Evolutionary conservation across 169 alveolate species (phyloP).

Genomic region (Plasmodium reichenowi): DNA sequence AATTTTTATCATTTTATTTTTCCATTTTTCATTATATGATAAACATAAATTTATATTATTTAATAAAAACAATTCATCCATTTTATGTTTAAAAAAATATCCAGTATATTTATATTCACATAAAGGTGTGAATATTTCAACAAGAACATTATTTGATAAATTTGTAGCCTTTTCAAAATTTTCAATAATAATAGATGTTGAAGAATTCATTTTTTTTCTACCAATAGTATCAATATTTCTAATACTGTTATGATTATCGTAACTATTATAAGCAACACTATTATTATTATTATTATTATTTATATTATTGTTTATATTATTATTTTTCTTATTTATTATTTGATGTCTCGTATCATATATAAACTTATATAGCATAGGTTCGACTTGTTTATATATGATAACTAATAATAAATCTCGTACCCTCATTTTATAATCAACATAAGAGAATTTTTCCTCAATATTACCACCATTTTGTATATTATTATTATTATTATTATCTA

Average conservation of each 20-base stretch:
- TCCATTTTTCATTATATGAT: slow-evolving; percentile 64
- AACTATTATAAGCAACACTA: no score
- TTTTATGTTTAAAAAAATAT: slow-evolving; percentile 67
- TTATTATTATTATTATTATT: background rate
- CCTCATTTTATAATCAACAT: slow-evolving; percentile 68
- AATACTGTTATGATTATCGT: background rate
- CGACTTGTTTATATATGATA: slow-evolving; percentile 66
- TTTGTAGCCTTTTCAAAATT: slow-evolving; percentile 78
- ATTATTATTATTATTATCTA: no score
- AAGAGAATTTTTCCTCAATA: slow-evolving; percentile 24
- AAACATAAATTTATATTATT: slow-evolving; percentile 42
- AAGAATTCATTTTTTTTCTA: slow-evolving; percentile 52
- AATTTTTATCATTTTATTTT: slow-evolving; percentile 69
- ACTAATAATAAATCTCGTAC: slow-evolving; percentile 69
- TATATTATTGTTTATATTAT: slow-evolving; percentile 1
- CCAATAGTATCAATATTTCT: background rate
- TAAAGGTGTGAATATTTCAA: slow-evolving; percentile 58
- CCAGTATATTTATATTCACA: slow-evolving; percentile 77
- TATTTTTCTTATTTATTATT: background rate
- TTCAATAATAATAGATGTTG: slow-evolving; percentile 65
- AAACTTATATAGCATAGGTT: slow-evolving; percentile 38
- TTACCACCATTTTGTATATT: no score
- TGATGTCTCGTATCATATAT: slow-evolving; percentile 20
- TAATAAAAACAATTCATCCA: slow-evolving; percentile 56
- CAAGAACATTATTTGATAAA: slow-evolving; percentile 34